phyloP scores from a whole-genome alignment of 2,329 filamentous ascomycete genomes.

The Phyllosticta citrichinensis region DNA sequence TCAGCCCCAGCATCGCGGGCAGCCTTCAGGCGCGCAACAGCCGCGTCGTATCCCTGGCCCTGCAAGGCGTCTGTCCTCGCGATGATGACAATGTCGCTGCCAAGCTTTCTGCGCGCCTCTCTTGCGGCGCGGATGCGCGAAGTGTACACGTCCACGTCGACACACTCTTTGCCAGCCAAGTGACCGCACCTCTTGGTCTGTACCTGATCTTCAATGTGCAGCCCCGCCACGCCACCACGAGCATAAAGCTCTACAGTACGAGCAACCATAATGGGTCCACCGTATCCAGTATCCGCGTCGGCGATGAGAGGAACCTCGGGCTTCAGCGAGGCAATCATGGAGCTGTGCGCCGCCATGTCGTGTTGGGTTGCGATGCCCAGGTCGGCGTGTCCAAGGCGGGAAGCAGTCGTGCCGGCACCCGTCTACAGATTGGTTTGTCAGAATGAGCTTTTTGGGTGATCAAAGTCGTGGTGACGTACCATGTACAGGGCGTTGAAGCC shows the following conservation, averaged over 20 bases:
- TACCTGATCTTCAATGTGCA: conserved; percentile 29
- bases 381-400: conserved; percentile 52
- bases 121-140: conserved; percentile 24
- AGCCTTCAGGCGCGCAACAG: conserved; percentile 27
- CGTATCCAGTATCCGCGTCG: conserved; percentile 11
- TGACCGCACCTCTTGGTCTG: conserved; percentile 32
- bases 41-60: conserved; percentile 31
- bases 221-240: conserved; percentile 21
- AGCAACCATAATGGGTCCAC: conserved; percentile 13
- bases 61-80: conserved; percentile 32
- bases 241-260: conserved; percentile 17
- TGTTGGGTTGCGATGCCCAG: conserved; percentile 51
- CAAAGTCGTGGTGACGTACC: conserved; percentile 32
- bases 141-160: conserved; percentile 20
- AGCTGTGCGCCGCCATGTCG: conserved; percentile 55
- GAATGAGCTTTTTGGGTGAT: neutral
- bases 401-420: conserved; percentile 52
- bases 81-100: conserved; percentile 35
- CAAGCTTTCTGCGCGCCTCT: conserved; percentile 22
- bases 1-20: conserved; percentile 33
- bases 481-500: conserved; percentile 59
- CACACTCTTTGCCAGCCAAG: conserved; percentile 28
- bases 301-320: conserved; percentile 22
- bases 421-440: conserved; percentile 33
- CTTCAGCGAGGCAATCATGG: conserved; percentile 53